Percentiles rank a stretch among this genome's conserved stretches.
Evolutionary conservation across 805 yeast species (phyloP).

Genomic region (Spathaspora hagerdaliae): DNA sequence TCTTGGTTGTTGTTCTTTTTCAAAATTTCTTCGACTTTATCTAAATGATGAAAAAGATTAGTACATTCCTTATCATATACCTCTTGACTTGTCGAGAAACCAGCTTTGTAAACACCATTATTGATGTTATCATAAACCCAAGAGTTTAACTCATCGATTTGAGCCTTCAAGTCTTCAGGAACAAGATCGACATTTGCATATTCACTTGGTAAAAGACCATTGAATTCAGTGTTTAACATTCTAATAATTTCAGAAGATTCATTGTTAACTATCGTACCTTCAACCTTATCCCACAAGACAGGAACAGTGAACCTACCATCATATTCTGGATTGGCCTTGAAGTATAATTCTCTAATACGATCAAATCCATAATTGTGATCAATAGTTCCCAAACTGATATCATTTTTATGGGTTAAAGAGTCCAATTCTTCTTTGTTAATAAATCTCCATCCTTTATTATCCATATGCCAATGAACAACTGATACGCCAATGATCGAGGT

Average conservation of each 20-base stretch:
- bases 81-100: slow-evolving; percentile 82
- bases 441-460: slow-evolving; percentile 86
- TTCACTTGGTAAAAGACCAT: slow-evolving; percentile 47
- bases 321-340: slow-evolving; percentile 70
- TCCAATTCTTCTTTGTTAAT: slow-evolving; percentile 38
- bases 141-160: slow-evolving; percentile 73
- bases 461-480: slow-evolving; percentile 91
- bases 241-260: slow-evolving; percentile 89
- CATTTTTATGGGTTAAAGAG: slow-evolving; percentile 36
- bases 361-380: slow-evolving; percentile 52
- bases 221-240: slow-evolving; percentile 74
- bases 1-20: slow-evolving; percentile 36
- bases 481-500: slow-evolving; percentile 56
- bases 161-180: slow-evolving; percentile 48
- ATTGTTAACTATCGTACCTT: slow-evolving; percentile 80
- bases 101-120: slow-evolving; percentile 91
- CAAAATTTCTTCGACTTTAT: slow-evolving; percentile 63
- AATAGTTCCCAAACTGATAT: slow-evolving; percentile 36
- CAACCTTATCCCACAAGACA: slow-evolving; percentile 84
- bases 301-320: slow-evolving; percentile 89
- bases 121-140: slow-evolving; percentile 85
- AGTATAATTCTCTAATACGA: slow-evolving; percentile 69
- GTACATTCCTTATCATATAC: slow-evolving; percentile 69
- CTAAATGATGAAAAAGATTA: slow-evolving; percentile 62
- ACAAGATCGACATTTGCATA: slow-evolving; percentile 54